phyloP scores from a whole-genome alignment of 805 yeast genomes.

The Monosporozyma servazzii region DNA sequence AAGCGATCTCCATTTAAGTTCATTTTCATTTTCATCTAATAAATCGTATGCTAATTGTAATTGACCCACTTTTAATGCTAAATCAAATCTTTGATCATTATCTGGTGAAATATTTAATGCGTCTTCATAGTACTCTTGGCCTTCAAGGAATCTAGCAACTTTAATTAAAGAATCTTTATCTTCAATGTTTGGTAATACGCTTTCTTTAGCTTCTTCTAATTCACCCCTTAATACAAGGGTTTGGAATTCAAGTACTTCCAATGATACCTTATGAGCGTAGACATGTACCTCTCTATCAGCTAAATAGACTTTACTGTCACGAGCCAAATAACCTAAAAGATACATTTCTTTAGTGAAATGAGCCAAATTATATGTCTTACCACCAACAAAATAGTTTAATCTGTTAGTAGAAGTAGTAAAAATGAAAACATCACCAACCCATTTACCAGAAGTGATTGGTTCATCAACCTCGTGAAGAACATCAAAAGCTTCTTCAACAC shows the following conservation, averaged over 20 bases:
- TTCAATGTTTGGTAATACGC: conserved; percentile 50
- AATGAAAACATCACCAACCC: conserved; percentile 96
- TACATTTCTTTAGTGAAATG: conserved; percentile 87
- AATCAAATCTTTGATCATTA: conserved; percentile 82
- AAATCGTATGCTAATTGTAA: conserved; percentile 63
- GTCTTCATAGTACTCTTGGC: conserved; percentile 78
- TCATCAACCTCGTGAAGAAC: conserved; percentile 78
- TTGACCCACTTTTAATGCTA: conserved; percentile 70
- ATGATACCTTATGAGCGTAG: conserved; percentile 68
- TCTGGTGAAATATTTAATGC: conserved; percentile 81
- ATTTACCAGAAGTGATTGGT: conserved; percentile 75
- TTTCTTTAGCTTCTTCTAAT: conserved; percentile 65
- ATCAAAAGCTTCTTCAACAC: conserved; percentile 79
- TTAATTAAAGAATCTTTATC: conserved; percentile 56
- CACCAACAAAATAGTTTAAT: conserved; percentile 90
- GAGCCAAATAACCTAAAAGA: conserved; percentile 79
- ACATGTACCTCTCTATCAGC: conserved; percentile 86
- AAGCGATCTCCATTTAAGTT: conserved; percentile 79
- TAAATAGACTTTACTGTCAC: conserved; percentile 83
- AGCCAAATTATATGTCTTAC: conserved; percentile 80
- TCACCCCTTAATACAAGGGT: conserved; percentile 94
- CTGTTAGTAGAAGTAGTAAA: conserved; percentile 83
- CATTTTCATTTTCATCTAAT: conserved; percentile 44
- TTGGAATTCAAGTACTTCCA: conserved; percentile 88
- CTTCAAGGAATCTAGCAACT: conserved; percentile 86